These are phyloP conservation scores for Flueggea neowawraea DNA, from an alignment of 441 rosid genomes.

Conservation along the genomic window DNA sequence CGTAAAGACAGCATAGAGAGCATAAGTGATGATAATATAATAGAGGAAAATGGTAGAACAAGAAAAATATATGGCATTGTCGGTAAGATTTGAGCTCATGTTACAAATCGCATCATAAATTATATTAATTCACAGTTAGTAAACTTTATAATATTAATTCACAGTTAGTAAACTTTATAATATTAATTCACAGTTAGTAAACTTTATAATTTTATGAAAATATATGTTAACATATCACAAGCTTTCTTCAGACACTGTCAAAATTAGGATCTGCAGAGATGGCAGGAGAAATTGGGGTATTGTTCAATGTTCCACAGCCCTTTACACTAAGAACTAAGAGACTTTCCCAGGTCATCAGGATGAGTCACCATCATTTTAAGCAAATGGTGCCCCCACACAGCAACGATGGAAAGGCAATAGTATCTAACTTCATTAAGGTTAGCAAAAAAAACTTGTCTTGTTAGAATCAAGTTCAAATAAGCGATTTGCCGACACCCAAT, in stretches of 20 bases:
- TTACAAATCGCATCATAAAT: too few relatives aligned
- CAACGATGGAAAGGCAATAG: slow-evolving; percentile 50
- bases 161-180: too few relatives aligned
- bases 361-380: slow-evolving; percentile 74
- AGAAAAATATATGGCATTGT: too few relatives aligned
- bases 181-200: too few relatives aligned
- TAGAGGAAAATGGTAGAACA: too few relatives aligned
- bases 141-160: too few relatives aligned
- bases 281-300: slow-evolving; percentile 91
- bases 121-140: not conserved
- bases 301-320: slow-evolving; percentile 92
- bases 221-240: slow-evolving; percentile 11
- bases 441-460: slow-evolving; percentile 3
- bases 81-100: too few relatives aligned
- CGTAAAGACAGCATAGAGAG: too few relatives aligned
- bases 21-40: too few relatives aligned
- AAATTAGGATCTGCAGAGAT: slow-evolving; percentile 67
- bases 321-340: slow-evolving; percentile 77
- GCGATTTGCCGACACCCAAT: slow-evolving; percentile 4
- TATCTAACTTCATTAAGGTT: slow-evolving; percentile 56
- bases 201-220: not conserved
- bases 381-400: slow-evolving; percentile 52
- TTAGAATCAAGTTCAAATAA: not conserved
- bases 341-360: slow-evolving; percentile 83
- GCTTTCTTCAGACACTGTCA: slow-evolving; percentile 48